Conservation (phyloP, 169 alveolate species). For the Nephromyces sp. region DNA sequence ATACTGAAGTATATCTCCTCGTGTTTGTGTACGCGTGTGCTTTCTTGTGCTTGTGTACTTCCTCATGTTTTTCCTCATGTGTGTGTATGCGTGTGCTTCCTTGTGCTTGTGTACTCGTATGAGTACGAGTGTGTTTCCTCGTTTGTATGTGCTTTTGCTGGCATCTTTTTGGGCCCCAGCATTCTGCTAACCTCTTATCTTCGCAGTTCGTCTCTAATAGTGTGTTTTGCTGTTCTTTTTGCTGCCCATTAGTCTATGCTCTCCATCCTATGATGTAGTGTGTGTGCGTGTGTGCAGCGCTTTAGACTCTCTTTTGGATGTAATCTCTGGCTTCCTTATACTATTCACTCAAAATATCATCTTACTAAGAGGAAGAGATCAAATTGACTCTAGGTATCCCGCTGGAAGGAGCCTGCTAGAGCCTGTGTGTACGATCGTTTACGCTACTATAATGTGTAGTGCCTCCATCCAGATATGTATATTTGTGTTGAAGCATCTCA, state of each 20-base stretch:
- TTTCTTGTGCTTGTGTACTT: no score
- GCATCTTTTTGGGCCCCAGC: no score
- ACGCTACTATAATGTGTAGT: background rate
- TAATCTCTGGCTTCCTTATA: background rate
- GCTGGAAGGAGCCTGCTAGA: background rate
- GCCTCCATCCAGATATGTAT: background rate
- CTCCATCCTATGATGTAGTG: background rate
- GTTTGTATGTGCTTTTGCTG: no score
- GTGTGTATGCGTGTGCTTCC: no score
- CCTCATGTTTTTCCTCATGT: no score
- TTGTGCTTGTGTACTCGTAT: no score
- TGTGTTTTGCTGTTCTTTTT: background rate
- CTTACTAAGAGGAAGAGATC: background rate
- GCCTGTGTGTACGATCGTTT: background rate
- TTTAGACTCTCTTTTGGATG: background rate
- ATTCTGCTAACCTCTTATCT: no score
- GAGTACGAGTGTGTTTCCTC: no score
- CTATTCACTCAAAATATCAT: background rate
- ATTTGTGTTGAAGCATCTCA: background rate
- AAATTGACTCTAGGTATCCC: background rate
- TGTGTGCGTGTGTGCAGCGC: background rate
- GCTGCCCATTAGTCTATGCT: background rate
- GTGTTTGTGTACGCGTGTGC: no score
- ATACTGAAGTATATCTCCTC: no score
- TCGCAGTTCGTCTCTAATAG: no score